Evolutionary conservation across 176 grass and related monocot genomes (phyloP), one percentile per base, ranked within the genome.

Genomic region (Poa annua): DNA sequence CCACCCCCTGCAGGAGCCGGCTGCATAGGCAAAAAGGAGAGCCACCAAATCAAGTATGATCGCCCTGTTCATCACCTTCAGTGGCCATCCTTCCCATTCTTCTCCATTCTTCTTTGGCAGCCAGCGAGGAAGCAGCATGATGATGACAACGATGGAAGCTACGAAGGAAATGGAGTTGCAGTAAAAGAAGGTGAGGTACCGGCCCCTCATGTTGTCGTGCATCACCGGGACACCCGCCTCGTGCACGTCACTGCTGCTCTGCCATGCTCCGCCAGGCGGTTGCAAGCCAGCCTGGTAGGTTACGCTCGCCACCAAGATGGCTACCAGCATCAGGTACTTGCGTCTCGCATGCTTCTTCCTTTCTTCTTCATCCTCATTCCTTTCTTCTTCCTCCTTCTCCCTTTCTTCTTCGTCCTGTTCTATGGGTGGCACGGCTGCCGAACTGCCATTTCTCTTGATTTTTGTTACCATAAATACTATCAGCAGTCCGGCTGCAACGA

Each of bases 11-110:
- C 13, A 51, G 11, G 67, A 73, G 55, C 80, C 80, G 19, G 80
- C 68, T 1, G 68, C 80, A 5, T 83, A 72, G 17, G 80, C 39
- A 19, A 17, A 41, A 5, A 83, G 77, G 66, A 89, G 78, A 7
- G 81, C 25, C 14, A 84, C 53, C 66, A 89, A n/a, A 54, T 89
- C 81, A 8, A 78, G 54, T 10, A 45, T 22, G 7, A 79, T 79
- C 0, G 36, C 25, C 13, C 15, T 47, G 39, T 79, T 63, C 56
- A 79, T 79, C 54, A 61, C 76, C 14, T 39, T 62, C 55, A 78
- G 55, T 35, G 45, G 29, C 24, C 24, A 50, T 3, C 33, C 63
- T 66, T 66, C 63, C 33, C 29, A 65, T 10, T 74, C 64, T 67
- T 67, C 33, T 38, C 11, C 4, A 2, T n/a, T 26, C 25, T 45